A percentile compares a stretch with the other conserved stretches of the same genome.
Conservation (phyloP, 306 rosid genomes). For the Vigna radiata region DNA sequence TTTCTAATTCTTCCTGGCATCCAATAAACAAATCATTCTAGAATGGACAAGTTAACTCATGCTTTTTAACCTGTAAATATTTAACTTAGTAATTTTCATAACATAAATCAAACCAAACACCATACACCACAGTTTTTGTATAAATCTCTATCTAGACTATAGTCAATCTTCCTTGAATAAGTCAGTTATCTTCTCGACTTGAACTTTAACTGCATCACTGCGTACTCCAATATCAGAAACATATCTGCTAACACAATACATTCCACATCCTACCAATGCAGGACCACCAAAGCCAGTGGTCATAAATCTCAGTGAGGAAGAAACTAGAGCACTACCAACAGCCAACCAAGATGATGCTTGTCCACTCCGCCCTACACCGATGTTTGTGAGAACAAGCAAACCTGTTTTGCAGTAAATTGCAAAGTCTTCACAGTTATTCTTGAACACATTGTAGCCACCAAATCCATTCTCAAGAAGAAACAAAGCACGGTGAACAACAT, state of each 20-base stretch:
- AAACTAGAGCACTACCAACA: slow-evolving; percentile 51
- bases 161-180: slow-evolving; percentile 18
- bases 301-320: slow-evolving; percentile 50
- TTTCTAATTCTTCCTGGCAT: neutral
- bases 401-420: slow-evolving; percentile 91
- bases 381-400: slow-evolving; percentile 49
- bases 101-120: neutral
- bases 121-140: neutral
- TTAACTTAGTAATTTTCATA: neutral
- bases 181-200: slow-evolving; percentile 52
- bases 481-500: slow-evolving; percentile 60
- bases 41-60: neutral
- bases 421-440: slow-evolving; percentile 83
- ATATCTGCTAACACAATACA: slow-evolving; percentile 57
- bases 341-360: slow-evolving; percentile 64
- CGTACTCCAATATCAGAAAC: slow-evolving; percentile 66
- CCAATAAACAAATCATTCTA: neutral
- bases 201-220: slow-evolving; percentile 59
- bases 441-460: slow-evolving; percentile 61
- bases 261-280: slow-evolving; percentile 50
- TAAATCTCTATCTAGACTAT: neutral
- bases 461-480: slow-evolving; percentile 77
- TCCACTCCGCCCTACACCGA: slow-evolving; percentile 65
- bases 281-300: slow-evolving; percentile 46
- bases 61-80: neutral